Percentiles rank a stretch among this genome's conserved stretches.
Evolutionary conservation across 2,329 filamentous ascomycete species (phyloP).

Genomic region (Paecilomyces sp.): DNA sequence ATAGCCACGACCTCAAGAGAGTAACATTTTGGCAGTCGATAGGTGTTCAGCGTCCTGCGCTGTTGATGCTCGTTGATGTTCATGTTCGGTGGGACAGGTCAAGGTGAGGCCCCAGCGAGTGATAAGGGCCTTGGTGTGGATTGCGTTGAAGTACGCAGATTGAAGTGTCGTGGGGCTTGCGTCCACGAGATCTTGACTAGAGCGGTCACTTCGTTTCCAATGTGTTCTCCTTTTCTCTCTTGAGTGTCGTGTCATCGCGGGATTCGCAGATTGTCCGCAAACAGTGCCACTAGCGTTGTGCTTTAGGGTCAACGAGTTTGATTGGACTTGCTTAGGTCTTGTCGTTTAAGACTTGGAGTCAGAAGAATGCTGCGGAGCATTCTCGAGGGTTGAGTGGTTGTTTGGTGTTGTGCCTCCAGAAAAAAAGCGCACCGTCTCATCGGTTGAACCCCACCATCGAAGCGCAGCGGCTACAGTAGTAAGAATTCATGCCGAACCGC

Average conservation of each 20-base stretch:
- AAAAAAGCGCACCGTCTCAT: conserved; percentile 17
- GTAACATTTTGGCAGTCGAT: background rate
- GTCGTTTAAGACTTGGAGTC: background rate
- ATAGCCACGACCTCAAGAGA: background rate
- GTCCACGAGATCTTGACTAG: background rate
- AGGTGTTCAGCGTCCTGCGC: background rate
- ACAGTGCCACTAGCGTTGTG: background rate
- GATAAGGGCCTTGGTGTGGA: background rate
- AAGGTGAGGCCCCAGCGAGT: background rate
- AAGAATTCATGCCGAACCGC: conserved; percentile 43
- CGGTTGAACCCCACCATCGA: conserved; percentile 37
- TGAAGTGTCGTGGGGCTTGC: background rate
- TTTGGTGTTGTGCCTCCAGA: background rate
- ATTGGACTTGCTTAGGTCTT: background rate
- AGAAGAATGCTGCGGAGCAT: background rate
- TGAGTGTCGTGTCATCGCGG: background rate
- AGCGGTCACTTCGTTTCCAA: background rate
- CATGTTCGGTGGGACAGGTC: background rate
- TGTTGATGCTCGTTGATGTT: background rate
- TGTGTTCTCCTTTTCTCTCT: background rate
- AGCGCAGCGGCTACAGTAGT: conserved; percentile 42
- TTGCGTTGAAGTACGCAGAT: background rate
- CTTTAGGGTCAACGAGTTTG: background rate
- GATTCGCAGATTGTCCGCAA: background rate
- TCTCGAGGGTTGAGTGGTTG: background rate